Base-by-base conservation (phyloP, 768 basidiomycete species). In the Epithele typhae region DNA sequence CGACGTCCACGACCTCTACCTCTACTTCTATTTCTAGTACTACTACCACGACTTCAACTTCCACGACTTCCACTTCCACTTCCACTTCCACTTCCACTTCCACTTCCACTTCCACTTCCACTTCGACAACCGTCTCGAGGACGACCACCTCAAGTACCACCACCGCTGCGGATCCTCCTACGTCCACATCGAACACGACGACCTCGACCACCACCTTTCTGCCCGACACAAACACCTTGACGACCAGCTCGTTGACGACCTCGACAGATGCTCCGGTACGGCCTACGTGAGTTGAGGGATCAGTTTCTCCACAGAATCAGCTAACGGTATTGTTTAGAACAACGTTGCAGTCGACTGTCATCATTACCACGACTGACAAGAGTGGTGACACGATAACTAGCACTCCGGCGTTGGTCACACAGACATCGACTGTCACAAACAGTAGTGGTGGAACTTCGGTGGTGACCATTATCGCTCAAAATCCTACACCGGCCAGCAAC, bases 401-500 rank as follows among this genome's bases (percentile, higher is more conserved):
- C 43, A 71, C 79, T 8, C 84, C 86, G 15, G 64, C 77, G 6
- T 57, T 73, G 23, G 60, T 90, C 52, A 89, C 87, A 7, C 65
- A 75, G 25, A 68, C 76, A 11, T 57, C 77, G 32, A 79, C 75
- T 5, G 75, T 77, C 21, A 85, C 81, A 9, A 66, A 67, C 25
- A 70, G 66, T 18, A 68, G 78, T 54, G 87, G 87, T 12, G 55
- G 60, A 12, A 56, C 73, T 25, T 68, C 73, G 39, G 84, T 84
- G 1, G 67, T 85, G 48, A 90, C 87, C 0, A 69, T 79, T 56
- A 65, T 81, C 18, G 67, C 79, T 30, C 69, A 78, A n/a, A 89
- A 89, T 58, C 87, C 86, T 17, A 87, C 88, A 15, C 72, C 89
- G 33, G 76, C 60, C 21, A 51, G 37, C 25, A 44, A 68, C 43